Evolutionary conservation across 2,329 filamentous ascomycete genomes (phyloP), one percentile per base, ranked within the genome.

Genomic region (Fusarium sororula): DNA sequence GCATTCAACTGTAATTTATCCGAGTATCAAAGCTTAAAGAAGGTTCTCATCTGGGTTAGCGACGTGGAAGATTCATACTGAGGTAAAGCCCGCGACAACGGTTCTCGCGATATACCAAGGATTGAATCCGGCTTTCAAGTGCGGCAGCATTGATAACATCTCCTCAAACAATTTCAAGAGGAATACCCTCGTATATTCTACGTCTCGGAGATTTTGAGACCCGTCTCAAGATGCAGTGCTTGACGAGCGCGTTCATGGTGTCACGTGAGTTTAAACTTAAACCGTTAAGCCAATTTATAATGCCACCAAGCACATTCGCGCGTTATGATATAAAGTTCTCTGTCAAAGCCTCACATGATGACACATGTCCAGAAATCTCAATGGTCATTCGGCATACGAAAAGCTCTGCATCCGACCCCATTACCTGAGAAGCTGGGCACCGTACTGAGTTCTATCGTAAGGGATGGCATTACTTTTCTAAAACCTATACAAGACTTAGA

Each of bases 121-220:
- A 18, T 3, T 13, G 7, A 18, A 3, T 7, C 28, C 3, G 3
- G 3, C 15, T 13, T 32, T 50, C 11, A n/a, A n/a, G 11, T 22
- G 15, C 5, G 3, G 22, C 5, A 2, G 9, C 11, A 14, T 50
- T n/a, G 7, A 18, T 3, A 6, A 14, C 1, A 2, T 14, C 7
- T 32, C 10, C 11, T 5, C 3, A 9, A 38, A 6, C 9, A 8
- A 8, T 6, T 22, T 2, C 1, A 15, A 6, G 6, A 26, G 13
- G 0, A 50, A 6, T 6, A 2, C 0, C 7, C 3, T 15, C 9
- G 6, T 37, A 12, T 6, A 4, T 3, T 8, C 0, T 8, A 5
- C 0, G 11, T 12, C 9, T 26, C 3, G 11, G 2, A 22, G 1
- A 5, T 24, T 38, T 4, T 0, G 13, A 12, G 7, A 0, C 10